A percentile compares a stretch with the other conserved stretches of the same genome.
phyloP scores from a whole-genome alignment of 73 alveolate species.

The Durusdinium trenchii region DNA sequence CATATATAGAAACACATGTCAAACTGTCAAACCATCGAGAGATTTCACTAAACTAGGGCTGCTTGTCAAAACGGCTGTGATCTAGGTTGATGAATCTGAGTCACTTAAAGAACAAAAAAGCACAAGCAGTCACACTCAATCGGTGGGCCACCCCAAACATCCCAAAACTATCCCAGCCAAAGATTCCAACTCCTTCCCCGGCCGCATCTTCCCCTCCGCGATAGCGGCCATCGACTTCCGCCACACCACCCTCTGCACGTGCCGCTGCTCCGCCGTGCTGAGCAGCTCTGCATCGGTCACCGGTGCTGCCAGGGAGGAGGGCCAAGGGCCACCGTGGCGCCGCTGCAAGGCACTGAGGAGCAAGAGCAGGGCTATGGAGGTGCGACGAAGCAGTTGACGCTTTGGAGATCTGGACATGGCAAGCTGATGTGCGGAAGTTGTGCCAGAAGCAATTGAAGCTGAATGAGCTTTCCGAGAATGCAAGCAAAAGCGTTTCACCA shows the following conservation, averaged over 20 bases:
- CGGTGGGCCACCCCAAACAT: no score
- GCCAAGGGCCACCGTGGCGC: not conserved
- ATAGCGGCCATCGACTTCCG: not conserved
- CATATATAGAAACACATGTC: not conserved
- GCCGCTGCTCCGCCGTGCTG: not conserved
- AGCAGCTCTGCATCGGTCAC: not conserved
- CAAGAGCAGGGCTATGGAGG: not conserved
- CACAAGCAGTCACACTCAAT: no score
- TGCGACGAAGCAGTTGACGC: no score
- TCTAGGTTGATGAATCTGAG: no score
- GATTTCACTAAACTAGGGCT: no score
- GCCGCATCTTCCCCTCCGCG: conserved; percentile 27
- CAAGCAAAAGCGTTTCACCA: not conserved
- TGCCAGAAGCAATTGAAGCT: not conserved
- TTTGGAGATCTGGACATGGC: not conserved
- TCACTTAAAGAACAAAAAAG: no score
- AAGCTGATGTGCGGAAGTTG: not conserved
- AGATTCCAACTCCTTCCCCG: conserved; percentile 49
- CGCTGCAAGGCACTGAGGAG: not conserved
- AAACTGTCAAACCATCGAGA: not conserved
- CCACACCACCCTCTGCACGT: not conserved
- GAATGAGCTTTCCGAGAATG: no score
- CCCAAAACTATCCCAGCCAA: no score
- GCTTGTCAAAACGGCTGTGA: no score
- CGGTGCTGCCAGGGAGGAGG: not conserved